Percentiles rank a stretch among this genome's conserved stretches.
Evolutionary conservation across 495 filamentous ascomycete species (phyloP).

Genomic region (Podospora anserina): DNA sequence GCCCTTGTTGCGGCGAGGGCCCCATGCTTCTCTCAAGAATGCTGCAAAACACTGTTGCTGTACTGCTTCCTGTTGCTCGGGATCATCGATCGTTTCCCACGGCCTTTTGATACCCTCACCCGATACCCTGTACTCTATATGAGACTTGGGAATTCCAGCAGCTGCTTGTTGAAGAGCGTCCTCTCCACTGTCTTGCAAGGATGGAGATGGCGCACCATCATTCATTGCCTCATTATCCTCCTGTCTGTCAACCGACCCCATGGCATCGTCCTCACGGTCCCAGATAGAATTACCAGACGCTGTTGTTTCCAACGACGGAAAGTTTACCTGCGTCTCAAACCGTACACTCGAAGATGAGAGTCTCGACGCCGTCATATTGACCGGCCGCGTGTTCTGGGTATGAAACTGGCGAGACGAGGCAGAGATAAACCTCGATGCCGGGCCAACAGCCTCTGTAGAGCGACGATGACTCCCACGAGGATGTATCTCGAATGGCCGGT

Average conservation of each 20-base stretch:
- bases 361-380: background rate
- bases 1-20: background rate
- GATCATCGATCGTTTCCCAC: background rate
- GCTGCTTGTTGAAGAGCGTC: background rate
- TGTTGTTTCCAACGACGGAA: background rate
- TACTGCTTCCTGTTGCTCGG: background rate
- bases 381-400: background rate
- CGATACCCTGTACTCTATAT: background rate
- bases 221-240: background rate
- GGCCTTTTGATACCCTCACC: background rate
- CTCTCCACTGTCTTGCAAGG: background rate
- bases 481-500: background rate
- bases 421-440: background rate
- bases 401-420: background rate
- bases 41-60: background rate
- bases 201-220: background rate
- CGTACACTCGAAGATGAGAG: background rate
- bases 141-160: background rate
- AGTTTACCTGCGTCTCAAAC: slow-evolving; percentile 1
- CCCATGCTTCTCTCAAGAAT: background rate
- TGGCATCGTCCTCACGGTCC: background rate
- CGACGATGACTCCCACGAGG: background rate
- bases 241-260: background rate
- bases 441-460: background rate
- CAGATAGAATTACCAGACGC: background rate